Evolutionary conservation across 345 rosid species (phyloP).

Genomic region (Abelmoschus esculentus): DNA sequence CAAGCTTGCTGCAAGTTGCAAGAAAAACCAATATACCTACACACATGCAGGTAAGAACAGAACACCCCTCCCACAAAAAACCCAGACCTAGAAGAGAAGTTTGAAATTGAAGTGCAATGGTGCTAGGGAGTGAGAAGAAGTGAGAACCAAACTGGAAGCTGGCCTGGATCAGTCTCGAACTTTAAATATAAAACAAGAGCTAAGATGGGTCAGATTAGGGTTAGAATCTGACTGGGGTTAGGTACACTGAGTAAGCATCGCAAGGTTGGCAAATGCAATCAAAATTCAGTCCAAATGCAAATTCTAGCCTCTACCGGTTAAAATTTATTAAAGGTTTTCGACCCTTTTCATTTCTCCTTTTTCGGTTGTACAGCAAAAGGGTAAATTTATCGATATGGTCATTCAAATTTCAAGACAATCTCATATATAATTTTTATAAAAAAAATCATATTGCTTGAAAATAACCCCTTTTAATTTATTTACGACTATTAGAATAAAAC

Average conservation of each 20-base stretch:
- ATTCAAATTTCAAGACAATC: too few species aligned
- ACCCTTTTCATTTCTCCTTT: not conserved
- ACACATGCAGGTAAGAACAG: not conserved
- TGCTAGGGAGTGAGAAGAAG: not conserved
- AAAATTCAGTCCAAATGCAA: constrained; percentile 29
- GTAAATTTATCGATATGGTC: not conserved
- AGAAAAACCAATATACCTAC: not conserved
- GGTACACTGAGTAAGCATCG: constrained; percentile 17
- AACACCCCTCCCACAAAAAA: not conserved
- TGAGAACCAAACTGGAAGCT: constrained; percentile 28
- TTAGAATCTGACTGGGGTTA: constrained; percentile 66
- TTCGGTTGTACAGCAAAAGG: not conserved
- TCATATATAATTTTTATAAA: too few species aligned
- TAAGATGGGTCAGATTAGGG: constrained; percentile 36
- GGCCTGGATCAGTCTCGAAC: constrained; percentile 29
- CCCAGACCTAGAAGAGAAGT: constrained; percentile 24
- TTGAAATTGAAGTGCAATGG: constrained; percentile 13
- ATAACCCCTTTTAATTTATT: too few species aligned
- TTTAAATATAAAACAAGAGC: constrained; percentile 39
- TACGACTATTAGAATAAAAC: too few species aligned
- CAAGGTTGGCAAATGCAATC: constrained; percentile 31
- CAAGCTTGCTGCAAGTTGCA: constrained; percentile 6
- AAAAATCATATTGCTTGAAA: too few species aligned
- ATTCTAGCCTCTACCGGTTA: not conserved
- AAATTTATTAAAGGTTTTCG: not conserved